These are phyloP conservation scores for Sideroxylon spinosum DNA, from an alignment of 179 eudicot genomes.

Conservation along the genomic window DNA sequence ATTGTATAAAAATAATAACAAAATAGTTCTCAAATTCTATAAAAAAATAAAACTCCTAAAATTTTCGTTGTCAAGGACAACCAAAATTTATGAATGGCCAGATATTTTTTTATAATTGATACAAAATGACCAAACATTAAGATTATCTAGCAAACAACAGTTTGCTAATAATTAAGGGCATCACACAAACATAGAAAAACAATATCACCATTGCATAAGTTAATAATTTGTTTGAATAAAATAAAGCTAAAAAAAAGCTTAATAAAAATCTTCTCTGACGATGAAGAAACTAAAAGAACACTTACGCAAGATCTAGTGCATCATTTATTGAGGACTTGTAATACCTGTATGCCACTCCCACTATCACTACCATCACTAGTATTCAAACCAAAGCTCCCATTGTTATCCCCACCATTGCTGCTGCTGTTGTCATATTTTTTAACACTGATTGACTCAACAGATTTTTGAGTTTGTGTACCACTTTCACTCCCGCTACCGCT, in stretches of 20 bases:
- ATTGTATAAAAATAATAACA: too few relatives aligned
- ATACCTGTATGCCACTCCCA: slow-evolving; percentile 61
- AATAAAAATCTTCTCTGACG: not conserved
- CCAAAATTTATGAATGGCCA: too few relatives aligned
- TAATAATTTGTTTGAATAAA: too few relatives aligned
- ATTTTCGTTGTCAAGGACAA: not conserved
- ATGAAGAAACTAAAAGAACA: not conserved
- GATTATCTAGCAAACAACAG: not conserved
- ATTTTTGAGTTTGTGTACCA: slow-evolving; percentile 47
- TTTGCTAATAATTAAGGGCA: not conserved
- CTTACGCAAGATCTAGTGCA: not conserved
- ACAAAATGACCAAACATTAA: not conserved
- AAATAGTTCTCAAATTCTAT: too few relatives aligned
- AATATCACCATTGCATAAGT: not conserved
- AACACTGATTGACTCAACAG: slow-evolving; percentile 34
- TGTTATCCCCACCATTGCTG: slow-evolving; percentile 42
- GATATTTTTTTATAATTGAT: too few relatives aligned
- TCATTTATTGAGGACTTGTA: not conserved
- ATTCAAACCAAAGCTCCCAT: slow-evolving; percentile 31
- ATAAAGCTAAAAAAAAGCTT: not conserved
- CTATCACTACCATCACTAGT: slow-evolving; percentile 47
- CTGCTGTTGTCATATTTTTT: slow-evolving; percentile 30
- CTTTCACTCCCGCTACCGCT: slow-evolving; percentile 68
- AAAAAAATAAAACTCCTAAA: too few relatives aligned
- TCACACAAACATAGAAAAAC: too few relatives aligned